Base-by-base conservation (phyloP, 2,329 filamentous ascomycete genomes). In the Westerdykella aurantiaca region DNA sequence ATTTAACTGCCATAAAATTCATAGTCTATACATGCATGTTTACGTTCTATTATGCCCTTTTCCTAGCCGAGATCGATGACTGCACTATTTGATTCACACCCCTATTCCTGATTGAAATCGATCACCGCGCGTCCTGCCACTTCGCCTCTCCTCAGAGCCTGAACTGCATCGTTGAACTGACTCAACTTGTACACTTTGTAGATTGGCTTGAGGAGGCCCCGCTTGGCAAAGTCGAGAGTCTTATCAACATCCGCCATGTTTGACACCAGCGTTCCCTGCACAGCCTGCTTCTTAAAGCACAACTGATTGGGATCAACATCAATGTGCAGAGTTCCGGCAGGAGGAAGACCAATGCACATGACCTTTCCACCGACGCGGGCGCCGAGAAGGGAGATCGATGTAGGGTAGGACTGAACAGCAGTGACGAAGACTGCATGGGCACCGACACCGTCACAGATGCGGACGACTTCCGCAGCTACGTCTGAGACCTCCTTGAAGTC, bases 111-210 rank as follows among this genome's bases (percentile, higher is more conserved):
- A 22, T 78, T 76, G 50, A 79, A 79, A 52, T 78, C 72, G 16
- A 79, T 68, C 11, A 79, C 76, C 35, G 75, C 70, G 14, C 76
- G 61, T 1, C 76, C 76, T 6, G 75, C 72, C 37, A 79, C 69
- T 51, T 79, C 66, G 0, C 75, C 75, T 33, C 63, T 65, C 42
- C 66, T 65, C 50, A 79, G 53, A 51, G 72, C 72, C 52, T 76
- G 68, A 17, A 79, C 72, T 14, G 70, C 74, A 50, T 79, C 75
- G 13, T 75, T 61, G 37, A 78, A 67, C 34, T 68, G 51, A 29
- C 70, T 70, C 48, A 78, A 55, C 0, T 67, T 66, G 44, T 72
- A 68, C 2, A 77, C 70, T 23, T 76, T 75, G 22, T 68, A 70
- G 18, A 78, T 74, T 35, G 69, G 69, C 58, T 73, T 72, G 46